phyloP scores from a whole-genome alignment of 2,329 filamentous ascomycete genomes.

The Zymoseptoria crescenta region DNA sequence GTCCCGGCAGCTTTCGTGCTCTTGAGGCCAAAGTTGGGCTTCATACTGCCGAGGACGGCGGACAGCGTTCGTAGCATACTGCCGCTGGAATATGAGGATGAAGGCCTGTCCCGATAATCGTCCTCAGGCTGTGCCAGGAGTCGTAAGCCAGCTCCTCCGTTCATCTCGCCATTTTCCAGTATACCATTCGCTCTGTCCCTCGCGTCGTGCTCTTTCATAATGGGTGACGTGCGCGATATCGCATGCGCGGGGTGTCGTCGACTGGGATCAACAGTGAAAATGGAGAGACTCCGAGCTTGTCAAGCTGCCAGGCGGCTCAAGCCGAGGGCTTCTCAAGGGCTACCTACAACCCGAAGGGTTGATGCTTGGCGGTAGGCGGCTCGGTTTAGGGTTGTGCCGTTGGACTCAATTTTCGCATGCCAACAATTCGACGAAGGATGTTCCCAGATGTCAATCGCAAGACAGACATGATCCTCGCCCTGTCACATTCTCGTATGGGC shows the following conservation, averaged over 20 bases:
- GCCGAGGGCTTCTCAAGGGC: neutral
- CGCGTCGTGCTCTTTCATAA: neutral
- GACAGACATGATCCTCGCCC: neutral
- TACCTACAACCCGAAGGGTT: neutral
- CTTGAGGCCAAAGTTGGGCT: slow-evolving; percentile 1
- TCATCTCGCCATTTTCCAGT: slow-evolving; percentile 17
- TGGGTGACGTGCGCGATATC: neutral
- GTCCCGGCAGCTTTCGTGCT: slow-evolving; percentile 4
- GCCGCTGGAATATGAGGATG: neutral
- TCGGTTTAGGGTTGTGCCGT: neutral
- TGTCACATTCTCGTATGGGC: neutral
- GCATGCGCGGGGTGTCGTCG: neutral
- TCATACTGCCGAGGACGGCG: neutral
- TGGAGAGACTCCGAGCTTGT: neutral
- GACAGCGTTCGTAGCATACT: neutral
- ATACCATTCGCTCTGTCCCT: slow-evolving; percentile 8
- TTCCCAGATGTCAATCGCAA: neutral
- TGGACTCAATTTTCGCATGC: neutral
- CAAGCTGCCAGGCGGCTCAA: neutral
- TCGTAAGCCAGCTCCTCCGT: slow-evolving; percentile 9
- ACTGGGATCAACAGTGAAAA: neutral
- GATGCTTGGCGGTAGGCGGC: neutral
- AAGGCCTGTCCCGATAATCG: slow-evolving; percentile 6
- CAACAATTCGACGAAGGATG: neutral
- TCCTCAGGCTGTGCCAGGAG: slow-evolving; percentile 17